Evolutionary conservation across 2,329 filamentous ascomycete species (phyloP).

Genomic region (Allantophomopsis lycopodina): DNA sequence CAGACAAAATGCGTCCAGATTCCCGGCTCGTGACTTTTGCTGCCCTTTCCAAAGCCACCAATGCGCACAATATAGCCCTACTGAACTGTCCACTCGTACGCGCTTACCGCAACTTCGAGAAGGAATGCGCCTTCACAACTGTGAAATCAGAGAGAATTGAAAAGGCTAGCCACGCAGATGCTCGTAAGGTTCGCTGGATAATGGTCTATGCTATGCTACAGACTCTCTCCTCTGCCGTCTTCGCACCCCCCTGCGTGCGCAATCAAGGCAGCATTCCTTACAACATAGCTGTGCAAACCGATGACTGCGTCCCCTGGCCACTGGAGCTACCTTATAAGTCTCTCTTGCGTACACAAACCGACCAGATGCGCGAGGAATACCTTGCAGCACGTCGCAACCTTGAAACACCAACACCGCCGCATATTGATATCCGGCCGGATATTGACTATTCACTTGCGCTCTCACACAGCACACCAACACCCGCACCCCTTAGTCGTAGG

Average conservation of each 20-base stretch:
- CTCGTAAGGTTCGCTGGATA: slow-evolving; percentile 67
- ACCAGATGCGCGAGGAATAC: slow-evolving; percentile 8
- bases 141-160: slow-evolving; percentile 40
- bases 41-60: slow-evolving; percentile 35
- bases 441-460: slow-evolving; percentile 31
- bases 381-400: background rate
- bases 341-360: slow-evolving; percentile 7
- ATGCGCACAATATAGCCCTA: slow-evolving; percentile 20
- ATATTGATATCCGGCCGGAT: slow-evolving; percentile 35
- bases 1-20: slow-evolving; percentile 30
- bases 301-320: slow-evolving; percentile 14
- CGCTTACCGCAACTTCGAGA: slow-evolving; percentile 59
- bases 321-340: slow-evolving; percentile 7
- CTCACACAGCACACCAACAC: slow-evolving; percentile 22
- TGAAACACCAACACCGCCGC: slow-evolving; percentile 2
- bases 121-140: slow-evolving; percentile 33
- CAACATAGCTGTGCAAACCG: slow-evolving; percentile 18
- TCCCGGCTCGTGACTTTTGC: slow-evolving; percentile 34
- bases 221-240: slow-evolving; percentile 50
- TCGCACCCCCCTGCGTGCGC: slow-evolving; percentile 45
- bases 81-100: slow-evolving; percentile 39
- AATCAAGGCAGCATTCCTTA: slow-evolving; percentile 44
- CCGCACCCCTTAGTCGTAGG: slow-evolving; percentile 2
- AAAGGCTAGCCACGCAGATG: slow-evolving; percentile 48
- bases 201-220: slow-evolving; percentile 63